Conservation (phyloP, 2,329 filamentous ascomycete species). For the Bipolaris zeicola region DNA sequence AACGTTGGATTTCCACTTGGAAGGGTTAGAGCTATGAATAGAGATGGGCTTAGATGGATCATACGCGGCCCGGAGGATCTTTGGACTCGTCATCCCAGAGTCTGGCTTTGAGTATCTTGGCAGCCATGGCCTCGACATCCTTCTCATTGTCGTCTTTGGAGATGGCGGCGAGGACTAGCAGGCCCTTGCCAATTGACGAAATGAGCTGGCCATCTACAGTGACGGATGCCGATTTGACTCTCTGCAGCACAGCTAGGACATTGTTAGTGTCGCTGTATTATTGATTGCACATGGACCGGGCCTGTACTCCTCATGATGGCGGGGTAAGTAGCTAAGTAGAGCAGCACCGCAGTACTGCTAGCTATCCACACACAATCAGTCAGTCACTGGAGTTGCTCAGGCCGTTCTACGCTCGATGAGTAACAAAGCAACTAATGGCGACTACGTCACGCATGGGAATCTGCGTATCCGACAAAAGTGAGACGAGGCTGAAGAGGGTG, state of each 20-base stretch:
- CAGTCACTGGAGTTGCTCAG: not conserved
- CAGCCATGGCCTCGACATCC: slow-evolving; percentile 81
- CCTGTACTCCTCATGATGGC: slow-evolving; percentile 31
- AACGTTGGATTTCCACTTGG: slow-evolving; percentile 87
- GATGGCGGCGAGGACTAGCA: slow-evolving; percentile 90
- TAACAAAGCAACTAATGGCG: not conserved
- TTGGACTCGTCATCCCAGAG: slow-evolving; percentile 86
- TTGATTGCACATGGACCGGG: slow-evolving; percentile 10
- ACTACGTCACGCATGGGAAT: slow-evolving; percentile 17
- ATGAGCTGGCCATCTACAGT: slow-evolving; percentile 90
- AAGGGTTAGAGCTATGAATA: slow-evolving; percentile 14
- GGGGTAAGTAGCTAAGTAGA: slow-evolving; percentile 10
- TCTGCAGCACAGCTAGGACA: slow-evolving; percentile 81
- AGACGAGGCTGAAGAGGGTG: slow-evolving; percentile 13
- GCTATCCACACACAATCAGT: not conserved
- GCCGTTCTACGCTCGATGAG: not conserved
- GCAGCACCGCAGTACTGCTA: not conserved
- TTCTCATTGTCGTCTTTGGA: slow-evolving; percentile 88
- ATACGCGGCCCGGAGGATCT: slow-evolving; percentile 60
- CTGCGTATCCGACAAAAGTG: slow-evolving; percentile 1
- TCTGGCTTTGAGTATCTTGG: slow-evolving; percentile 86
- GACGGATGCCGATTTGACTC: slow-evolving; percentile 93
- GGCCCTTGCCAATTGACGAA: slow-evolving; percentile 86
- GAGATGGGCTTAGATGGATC: slow-evolving; percentile 6
- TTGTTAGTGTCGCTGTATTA: slow-evolving; percentile 24